These are phyloP conservation scores for Suillus weaverae DNA, from an alignment of 768 basidiomycete species.

Conservation along the genomic window DNA sequence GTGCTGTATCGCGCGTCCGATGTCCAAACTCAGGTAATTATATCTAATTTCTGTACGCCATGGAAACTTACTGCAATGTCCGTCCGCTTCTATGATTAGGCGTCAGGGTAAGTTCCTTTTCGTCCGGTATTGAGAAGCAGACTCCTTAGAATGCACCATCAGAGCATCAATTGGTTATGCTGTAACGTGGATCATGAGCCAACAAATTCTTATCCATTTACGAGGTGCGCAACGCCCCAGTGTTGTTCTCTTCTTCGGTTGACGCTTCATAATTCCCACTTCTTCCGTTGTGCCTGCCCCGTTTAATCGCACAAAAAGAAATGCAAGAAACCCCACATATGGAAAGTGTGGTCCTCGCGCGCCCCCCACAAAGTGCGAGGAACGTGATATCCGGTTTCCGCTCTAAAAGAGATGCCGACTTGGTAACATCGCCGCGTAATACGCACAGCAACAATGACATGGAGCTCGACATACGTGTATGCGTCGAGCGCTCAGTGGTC, in stretches of 20 bases:
- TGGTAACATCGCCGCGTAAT: constrained; percentile 7
- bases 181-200: constrained; percentile 63
- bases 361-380: constrained; percentile 12
- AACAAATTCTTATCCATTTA: constrained; percentile 57
- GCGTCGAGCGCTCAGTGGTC: constrained; percentile 28
- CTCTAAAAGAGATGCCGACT: constrained; percentile 27
- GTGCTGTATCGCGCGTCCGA: constrained; percentile 44
- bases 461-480: constrained; percentile 33
- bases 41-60: constrained; percentile 12
- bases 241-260: not conserved
- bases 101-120: constrained; percentile 46
- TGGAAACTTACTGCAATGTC: constrained; percentile 2
- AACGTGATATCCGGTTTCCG: constrained; percentile 23
- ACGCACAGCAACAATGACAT: constrained; percentile 10
- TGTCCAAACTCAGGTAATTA: constrained; percentile 42
- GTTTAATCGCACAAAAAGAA: constrained; percentile 15
- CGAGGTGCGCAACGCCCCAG: constrained; percentile 38
- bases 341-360: constrained; percentile 29
- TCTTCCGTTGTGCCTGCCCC: not conserved
- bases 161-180: constrained; percentile 40
- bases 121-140: not conserved
- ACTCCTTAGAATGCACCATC: constrained; percentile 5
- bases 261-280: not conserved
- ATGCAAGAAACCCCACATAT: constrained; percentile 23
- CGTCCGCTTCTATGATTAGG: constrained; percentile 32